Conservation (phyloP, 2,329 filamentous ascomycete species). For the Elsinoe batatas region DNA sequence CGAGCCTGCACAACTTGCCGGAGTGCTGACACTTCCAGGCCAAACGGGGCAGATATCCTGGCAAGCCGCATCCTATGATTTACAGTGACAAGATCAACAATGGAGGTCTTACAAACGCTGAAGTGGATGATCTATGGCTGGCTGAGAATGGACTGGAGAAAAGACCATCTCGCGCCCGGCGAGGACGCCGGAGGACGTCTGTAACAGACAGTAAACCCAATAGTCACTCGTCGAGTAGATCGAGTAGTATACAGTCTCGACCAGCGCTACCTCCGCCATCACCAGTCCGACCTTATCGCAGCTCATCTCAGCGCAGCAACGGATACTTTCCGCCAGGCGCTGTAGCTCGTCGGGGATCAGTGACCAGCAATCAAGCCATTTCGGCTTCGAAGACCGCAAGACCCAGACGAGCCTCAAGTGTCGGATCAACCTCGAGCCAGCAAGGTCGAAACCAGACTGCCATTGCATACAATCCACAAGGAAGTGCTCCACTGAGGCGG, state of each 20-base stretch:
- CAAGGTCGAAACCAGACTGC: neutral
- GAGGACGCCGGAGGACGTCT: neutral
- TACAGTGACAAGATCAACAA: constrained; percentile 29
- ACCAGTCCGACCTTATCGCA: neutral
- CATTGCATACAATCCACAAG: neutral
- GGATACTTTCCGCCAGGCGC: neutral
- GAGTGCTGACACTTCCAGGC: constrained; percentile 20
- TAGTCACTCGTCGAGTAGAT: neutral
- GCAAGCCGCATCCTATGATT: constrained; percentile 27
- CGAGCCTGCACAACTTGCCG: neutral
- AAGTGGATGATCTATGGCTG: constrained; percentile 25
- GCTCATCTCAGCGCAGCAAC: neutral
- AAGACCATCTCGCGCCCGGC: neutral
- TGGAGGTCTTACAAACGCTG: constrained; percentile 27
- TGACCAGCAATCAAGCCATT: neutral
- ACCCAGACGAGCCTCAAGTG: neutral
- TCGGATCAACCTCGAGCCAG: neutral
- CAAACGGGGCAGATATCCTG: constrained; percentile 30
- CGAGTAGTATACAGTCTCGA: neutral
- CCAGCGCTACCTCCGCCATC: neutral
- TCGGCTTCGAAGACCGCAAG: neutral
- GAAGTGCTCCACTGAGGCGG: neutral
- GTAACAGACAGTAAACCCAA: neutral
- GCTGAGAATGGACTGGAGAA: constrained; percentile 16
- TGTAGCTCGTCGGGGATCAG: neutral